phyloP scores from a whole-genome alignment of 2,329 filamentous ascomycete genomes.

The Mycogone perniciosa region DNA sequence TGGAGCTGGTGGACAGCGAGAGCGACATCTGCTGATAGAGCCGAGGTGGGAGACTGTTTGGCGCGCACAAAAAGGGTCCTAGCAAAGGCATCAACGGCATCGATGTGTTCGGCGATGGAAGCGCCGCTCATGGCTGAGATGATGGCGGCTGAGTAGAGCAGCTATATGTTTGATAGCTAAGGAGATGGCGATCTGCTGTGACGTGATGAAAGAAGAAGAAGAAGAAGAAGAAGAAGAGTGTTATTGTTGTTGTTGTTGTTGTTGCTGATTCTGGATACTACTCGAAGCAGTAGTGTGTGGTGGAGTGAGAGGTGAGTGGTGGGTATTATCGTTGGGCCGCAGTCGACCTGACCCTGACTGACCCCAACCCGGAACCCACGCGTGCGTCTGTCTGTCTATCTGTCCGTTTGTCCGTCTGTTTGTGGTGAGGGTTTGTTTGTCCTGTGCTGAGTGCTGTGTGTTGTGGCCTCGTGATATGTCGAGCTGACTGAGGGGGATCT shows the following conservation, averaged over 20 bases:
- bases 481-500: slow-evolving; percentile 3
- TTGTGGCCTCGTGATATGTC: slow-evolving; percentile 9
- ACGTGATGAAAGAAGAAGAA: neutral
- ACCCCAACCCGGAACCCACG: too few species aligned
- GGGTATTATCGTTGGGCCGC: neutral
- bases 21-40: slow-evolving; percentile 44
- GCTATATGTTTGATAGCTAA: too few species aligned
- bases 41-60: slow-evolving; percentile 37
- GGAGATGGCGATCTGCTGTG: neutral
- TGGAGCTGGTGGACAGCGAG: slow-evolving; percentile 47
- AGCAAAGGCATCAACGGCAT: slow-evolving; percentile 49
- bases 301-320: neutral
- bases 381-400: too few species aligned
- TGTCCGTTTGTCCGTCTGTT: too few species aligned
- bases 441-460: neutral
- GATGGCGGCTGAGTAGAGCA: neutral
- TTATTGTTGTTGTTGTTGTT: too few species aligned
- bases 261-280: neutral
- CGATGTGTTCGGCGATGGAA: slow-evolving; percentile 40
- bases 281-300: too few species aligned
- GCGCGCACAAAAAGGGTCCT: slow-evolving; percentile 49
- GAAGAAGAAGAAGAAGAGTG: too few species aligned
- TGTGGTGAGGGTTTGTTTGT: too few species aligned
- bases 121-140: slow-evolving; percentile 26
- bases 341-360: neutral